Evolutionary conservation across 495 filamentous ascomycete genomes (phyloP), one percentile per base, ranked within the genome.

Genomic region (Hypoxylon lienhwacheense): DNA sequence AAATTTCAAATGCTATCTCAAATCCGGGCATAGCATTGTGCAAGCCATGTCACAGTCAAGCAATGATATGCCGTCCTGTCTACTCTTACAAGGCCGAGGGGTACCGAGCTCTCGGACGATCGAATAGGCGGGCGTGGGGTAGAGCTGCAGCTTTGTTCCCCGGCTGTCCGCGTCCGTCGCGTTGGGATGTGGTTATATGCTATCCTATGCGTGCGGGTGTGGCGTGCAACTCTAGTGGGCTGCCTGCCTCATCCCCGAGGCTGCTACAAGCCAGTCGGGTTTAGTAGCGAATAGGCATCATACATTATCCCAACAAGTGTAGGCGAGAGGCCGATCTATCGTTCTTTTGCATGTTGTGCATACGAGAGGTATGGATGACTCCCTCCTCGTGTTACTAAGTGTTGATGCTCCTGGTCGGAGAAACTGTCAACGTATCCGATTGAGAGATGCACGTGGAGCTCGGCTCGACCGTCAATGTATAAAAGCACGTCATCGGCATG

Each of bases 151-250:
- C 39, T 42, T 44, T 36, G 32, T n/a, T n/a, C 39, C 45, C 50
- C 50, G 28, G 24, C 33, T 34, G 21, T 24, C 39, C 40, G 26
- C 35, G 35, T 53, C 37, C 44, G 36, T 39, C 56, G 49, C n/a
- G 48, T 34, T 47, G 37, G 28, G 26, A 15, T 39, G 34, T 20
- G 11, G 16, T 12, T 43, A 17, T 16, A 25, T 29, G 11, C 25
- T 37, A 17, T 50, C n/a, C 28, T 40, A 24, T 34, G 22, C 12
- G n/a, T 16, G 33, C 36, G 21, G 35, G 24, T 39, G 56, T 46
- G 47, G 39, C 56, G 53, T 59, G 55, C 44, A 6, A 54, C 25
- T 54, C 44, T 54, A 60, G 56, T 46, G 49, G 45, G 22, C 26
- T 59, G 44, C 43, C 44, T 36, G 25, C 35, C 29, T 43, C 49